These are phyloP conservation scores for Zoysia japonica DNA, from an alignment of 176 grass and related monocot genomes.

Conservation along the genomic window DNA sequence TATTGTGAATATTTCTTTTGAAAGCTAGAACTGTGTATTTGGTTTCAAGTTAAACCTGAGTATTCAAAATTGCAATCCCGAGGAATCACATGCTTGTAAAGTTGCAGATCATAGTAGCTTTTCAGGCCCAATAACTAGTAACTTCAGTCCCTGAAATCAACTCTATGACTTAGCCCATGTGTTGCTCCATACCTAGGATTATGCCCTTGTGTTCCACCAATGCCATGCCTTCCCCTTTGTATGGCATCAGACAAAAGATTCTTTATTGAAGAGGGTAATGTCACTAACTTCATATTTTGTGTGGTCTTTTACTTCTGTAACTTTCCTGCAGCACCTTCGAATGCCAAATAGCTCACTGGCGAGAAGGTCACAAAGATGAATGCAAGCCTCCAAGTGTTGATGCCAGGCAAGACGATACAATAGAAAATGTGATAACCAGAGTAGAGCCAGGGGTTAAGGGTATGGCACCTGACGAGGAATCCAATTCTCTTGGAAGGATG, in stretches of 20 bases:
- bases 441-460: neutral
- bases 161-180: neutral
- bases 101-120: neutral
- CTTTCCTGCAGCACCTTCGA: slow-evolving; percentile 64
- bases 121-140: neutral
- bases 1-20: neutral
- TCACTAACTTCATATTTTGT: slow-evolving; percentile 24
- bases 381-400: slow-evolving; percentile 50
- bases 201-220: slow-evolving; percentile 3
- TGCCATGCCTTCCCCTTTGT: slow-evolving; percentile 3
- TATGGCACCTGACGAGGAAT: slow-evolving; percentile 20
- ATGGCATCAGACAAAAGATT: neutral
- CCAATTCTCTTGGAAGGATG: neutral
- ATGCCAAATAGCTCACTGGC: slow-evolving; percentile 91
- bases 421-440: slow-evolving; percentile 22
- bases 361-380: slow-evolving; percentile 85
- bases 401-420: slow-evolving; percentile 32
- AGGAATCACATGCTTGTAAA: neutral
- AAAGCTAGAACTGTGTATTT: neutral
- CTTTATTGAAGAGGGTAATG: neutral
- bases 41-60: slow-evolving; percentile 2
- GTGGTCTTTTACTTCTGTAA: slow-evolving; percentile 27
- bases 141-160: neutral
- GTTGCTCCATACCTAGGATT: neutral
- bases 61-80: slow-evolving; percentile 9